Evolutionary conservation across 2,329 filamentous ascomycete species (phyloP), one percentile per base, ranked within the genome.

Genomic region (Pyrenophora graminea): DNA sequence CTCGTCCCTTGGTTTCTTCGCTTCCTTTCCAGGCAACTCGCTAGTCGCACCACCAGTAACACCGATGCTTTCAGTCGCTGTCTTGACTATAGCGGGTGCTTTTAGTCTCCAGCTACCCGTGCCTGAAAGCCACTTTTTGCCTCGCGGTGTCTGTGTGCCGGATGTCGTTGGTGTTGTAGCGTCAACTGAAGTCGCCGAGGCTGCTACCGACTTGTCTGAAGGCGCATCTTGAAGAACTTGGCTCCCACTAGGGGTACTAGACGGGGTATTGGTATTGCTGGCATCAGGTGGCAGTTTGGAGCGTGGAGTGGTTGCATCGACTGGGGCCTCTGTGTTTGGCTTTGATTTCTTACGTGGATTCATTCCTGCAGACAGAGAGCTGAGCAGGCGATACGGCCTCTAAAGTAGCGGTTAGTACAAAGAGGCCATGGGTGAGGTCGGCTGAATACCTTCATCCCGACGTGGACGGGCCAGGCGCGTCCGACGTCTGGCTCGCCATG

Each of bases 61-160:
- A 4, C 77, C 77, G 23, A 79, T 76, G 56, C 73, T 79, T 59
- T 80, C 77, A 21, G 69, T 70, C 7, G 75, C 75, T 6, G 77
- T 75, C 59, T 77, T 71, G n/a, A 77, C 25, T 7, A 78, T 71
- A 1, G 77, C 73, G 9, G 74, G 73, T 9, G 78, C 75, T 63
- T 80, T 80, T 21, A 72, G 69, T 6, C 72, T 69, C 77, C 77
- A 78, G 43, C 75, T 78, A 30, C 75, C 73, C 6, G 59, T 55
- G 33, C 71, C 71, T 39, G 71, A 69, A 48, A 79, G 76, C 77
- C 78, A 80, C 62, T 71, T 76, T 45, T 58, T 63, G 45, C 65
- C 64, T 6, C 57, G 65, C 47, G 58, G 62, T 49, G 51, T 67
- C 30, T 51, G 61, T 34, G 45, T 56, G 54, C 48, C 59, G 31